Conservation (phyloP, 169 alveolate species). For the Plasmodium vinckei region DNA sequence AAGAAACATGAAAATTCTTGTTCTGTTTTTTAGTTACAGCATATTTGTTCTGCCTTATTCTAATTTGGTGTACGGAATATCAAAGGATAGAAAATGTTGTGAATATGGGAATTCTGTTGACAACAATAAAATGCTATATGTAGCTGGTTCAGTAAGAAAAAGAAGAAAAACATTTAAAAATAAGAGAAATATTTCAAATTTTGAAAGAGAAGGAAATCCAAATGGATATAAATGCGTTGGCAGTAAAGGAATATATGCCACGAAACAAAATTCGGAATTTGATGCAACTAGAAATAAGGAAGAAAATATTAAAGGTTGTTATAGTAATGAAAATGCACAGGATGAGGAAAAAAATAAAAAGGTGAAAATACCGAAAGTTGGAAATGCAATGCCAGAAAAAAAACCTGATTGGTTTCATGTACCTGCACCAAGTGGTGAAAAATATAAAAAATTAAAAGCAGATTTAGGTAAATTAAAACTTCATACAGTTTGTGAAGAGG, state of each 20-base stretch:
- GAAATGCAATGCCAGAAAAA: slow-evolving; percentile 75
- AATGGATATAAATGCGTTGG: background rate
- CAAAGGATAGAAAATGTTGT: background rate
- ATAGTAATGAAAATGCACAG: background rate
- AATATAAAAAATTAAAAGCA: slow-evolving; percentile 46
- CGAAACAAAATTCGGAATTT: background rate
- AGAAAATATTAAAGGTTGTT: background rate
- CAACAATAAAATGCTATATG: background rate
- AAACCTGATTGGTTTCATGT: slow-evolving; percentile 84
- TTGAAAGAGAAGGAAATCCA: background rate
- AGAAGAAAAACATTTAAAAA: background rate
- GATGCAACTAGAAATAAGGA: background rate
- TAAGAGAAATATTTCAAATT: background rate
- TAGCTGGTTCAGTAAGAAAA: slow-evolving; percentile 3
- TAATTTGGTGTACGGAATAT: background rate
- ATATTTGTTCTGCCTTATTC: too few species aligned
- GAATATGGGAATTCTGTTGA: background rate
- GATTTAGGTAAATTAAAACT: slow-evolving; percentile 75
- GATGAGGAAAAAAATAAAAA: background rate
- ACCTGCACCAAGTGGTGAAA: slow-evolving; percentile 81
- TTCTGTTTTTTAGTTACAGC: too few species aligned
- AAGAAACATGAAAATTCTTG: too few species aligned
- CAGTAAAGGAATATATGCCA: background rate
- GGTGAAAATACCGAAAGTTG: slow-evolving; percentile 55
- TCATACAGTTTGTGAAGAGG: slow-evolving; percentile 86